A percentile compares a stretch with the other conserved stretches of the same genome.
These are phyloP conservation scores for Phaeomoniella chlamydospora DNA, from an alignment of 2,329 filamentous ascomycete genomes.

Conservation along the genomic window DNA sequence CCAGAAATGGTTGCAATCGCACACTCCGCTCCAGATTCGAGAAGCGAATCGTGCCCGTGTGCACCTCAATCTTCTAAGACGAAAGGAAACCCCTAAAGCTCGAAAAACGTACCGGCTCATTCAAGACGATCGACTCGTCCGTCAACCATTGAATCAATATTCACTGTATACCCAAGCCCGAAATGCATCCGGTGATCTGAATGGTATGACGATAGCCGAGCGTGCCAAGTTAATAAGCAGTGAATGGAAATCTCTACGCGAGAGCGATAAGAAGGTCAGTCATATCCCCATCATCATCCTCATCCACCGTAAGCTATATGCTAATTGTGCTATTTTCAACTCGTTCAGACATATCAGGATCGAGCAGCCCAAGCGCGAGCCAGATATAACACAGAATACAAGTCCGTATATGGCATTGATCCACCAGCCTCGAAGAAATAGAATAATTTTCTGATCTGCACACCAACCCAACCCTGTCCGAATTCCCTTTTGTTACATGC, in stretches of 20 bases:
- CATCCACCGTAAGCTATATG: no score
- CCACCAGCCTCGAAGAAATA: not conserved
- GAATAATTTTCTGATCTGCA: no score
- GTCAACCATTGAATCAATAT: slow-evolving; percentile 23
- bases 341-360: slow-evolving; percentile 16
- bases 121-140: slow-evolving; percentile 39
- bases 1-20: slow-evolving; percentile 37
- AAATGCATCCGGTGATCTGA: slow-evolving; percentile 32
- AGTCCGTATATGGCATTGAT: slow-evolving; percentile 19
- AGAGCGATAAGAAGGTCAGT: slow-evolving; percentile 22
- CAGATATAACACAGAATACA: slow-evolving; percentile 20
- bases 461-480: no score
- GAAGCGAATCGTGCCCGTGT: slow-evolving; percentile 44
- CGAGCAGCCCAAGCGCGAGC: slow-evolving; percentile 12
- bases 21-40: slow-evolving; percentile 43
- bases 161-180: slow-evolving; percentile 31
- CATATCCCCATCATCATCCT: no score
- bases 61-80: slow-evolving; percentile 7
- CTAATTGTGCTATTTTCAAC: no score
- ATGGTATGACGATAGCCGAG: slow-evolving; percentile 27
- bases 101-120: slow-evolving; percentile 18
- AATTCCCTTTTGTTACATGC: no score
- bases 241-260: slow-evolving; percentile 33
- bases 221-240: slow-evolving; percentile 20
- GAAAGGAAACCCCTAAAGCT: slow-evolving; percentile 7